Conservation (phyloP, 805 yeast species). For the Candida berthetii region DNA sequence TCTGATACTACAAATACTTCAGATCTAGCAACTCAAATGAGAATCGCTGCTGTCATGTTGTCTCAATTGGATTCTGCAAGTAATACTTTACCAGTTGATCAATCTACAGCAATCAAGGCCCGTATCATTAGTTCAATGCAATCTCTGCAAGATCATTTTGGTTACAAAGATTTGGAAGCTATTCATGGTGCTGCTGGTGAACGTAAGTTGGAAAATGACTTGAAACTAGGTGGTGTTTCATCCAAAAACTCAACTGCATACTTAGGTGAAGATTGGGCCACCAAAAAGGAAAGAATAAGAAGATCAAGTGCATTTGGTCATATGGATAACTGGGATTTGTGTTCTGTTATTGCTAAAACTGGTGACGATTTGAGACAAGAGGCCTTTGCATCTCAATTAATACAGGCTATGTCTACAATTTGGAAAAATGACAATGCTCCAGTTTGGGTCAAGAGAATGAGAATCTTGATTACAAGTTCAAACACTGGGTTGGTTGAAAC, state of each 20-base stretch:
- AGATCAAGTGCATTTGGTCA: slow-evolving; percentile 79
- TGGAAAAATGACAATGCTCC: slow-evolving; percentile 69
- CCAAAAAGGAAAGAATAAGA: slow-evolving; percentile 76
- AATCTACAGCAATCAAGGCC: slow-evolving; percentile 61
- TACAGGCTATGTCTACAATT: slow-evolving; percentile 76
- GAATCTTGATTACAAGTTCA: slow-evolving; percentile 85
- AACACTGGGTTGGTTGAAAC: slow-evolving; percentile 93
- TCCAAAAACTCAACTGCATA: slow-evolving; percentile 38
- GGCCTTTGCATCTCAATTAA: slow-evolving; percentile 94
- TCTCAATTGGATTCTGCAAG: slow-evolving; percentile 75
- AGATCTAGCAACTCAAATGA: slow-evolving; percentile 81
- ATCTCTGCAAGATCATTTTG: slow-evolving; percentile 63
- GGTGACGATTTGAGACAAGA: slow-evolving; percentile 96
- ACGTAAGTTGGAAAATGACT: slow-evolving; percentile 85
- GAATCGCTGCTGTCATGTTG: slow-evolving; percentile 93
- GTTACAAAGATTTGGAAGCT: slow-evolving; percentile 41
- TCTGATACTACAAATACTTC: slow-evolving; percentile 14
- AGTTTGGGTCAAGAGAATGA: slow-evolving; percentile 93
- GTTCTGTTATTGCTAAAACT: slow-evolving; percentile 93
- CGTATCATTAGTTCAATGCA: slow-evolving; percentile 71
- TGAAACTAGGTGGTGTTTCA: slow-evolving; percentile 73
- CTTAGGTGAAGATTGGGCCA: slow-evolving; percentile 89
- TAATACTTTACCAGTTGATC: slow-evolving; percentile 46
- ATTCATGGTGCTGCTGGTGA: slow-evolving; percentile 78
- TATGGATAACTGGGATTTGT: slow-evolving; percentile 86